A percentile compares a stretch with the other conserved stretches of the same genome.
phyloP scores from a whole-genome alignment of 1,284 basidiomycete genomes.

The Megacollybia platyphylla region DNA sequence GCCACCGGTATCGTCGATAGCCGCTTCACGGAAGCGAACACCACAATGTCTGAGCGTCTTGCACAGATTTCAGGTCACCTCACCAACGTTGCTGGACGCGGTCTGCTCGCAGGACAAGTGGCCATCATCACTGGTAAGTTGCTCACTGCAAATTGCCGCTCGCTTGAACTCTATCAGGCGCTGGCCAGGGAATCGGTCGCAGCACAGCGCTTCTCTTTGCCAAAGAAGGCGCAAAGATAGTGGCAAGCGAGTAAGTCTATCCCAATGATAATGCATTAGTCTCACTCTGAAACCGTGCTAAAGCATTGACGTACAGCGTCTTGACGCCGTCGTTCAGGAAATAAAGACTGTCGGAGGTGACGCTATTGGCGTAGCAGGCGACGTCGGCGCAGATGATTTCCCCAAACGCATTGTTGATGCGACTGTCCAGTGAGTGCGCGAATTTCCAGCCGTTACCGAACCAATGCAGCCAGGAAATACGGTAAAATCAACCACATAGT shows the following conservation, averaged over 20 bases:
- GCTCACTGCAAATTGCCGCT: slow-evolving; percentile 1
- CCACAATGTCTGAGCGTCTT: slow-evolving; percentile 49
- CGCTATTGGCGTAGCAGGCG: slow-evolving; percentile 59
- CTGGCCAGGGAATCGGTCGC: slow-evolving; percentile 58
- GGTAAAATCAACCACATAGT: slow-evolving; percentile 81
- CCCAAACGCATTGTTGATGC: slow-evolving; percentile 69
- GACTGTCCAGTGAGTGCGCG: slow-evolving; percentile 50
- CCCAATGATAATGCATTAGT: slow-evolving; percentile 3
- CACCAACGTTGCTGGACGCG: slow-evolving; percentile 43
- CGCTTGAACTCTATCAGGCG: neutral
- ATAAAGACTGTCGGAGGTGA: slow-evolving; percentile 66
- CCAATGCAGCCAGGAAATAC: slow-evolving; percentile 38
- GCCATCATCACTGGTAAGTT: slow-evolving; percentile 82
- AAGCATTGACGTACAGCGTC: slow-evolving; percentile 59
- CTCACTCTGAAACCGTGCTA: slow-evolving; percentile 1
- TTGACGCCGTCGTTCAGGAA: slow-evolving; percentile 56
- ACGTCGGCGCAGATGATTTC: slow-evolving; percentile 74
- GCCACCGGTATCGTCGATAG: no score
- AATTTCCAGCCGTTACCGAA: neutral
- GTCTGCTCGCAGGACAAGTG: slow-evolving; percentile 65
- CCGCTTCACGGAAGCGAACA: no score
- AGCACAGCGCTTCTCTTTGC: slow-evolving; percentile 70
- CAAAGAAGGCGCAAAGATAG: slow-evolving; percentile 78
- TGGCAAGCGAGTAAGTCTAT: slow-evolving; percentile 61
- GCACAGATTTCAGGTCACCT: slow-evolving; percentile 62